Base-by-base conservation (phyloP, 2,329 filamentous ascomycete genomes). In the Cephalotrichum gorgonifer region DNA sequence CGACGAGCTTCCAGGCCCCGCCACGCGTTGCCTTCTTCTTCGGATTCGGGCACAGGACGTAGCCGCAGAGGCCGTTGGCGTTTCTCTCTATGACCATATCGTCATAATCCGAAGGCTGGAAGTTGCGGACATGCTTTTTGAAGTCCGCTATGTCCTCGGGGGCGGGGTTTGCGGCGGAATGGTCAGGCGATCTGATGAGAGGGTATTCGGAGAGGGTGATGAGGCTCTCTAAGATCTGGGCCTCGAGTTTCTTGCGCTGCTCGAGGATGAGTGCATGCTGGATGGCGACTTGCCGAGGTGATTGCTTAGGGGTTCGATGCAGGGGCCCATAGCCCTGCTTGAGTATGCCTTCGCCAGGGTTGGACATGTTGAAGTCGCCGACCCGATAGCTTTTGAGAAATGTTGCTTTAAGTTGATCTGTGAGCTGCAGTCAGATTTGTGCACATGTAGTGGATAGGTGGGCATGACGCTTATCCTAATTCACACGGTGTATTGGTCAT, bases 71-170 rank as follows among this genome's bases (percentile, higher is more conserved):
- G 41, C 76, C 79, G 57, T 87, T 83, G 55, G 88, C 85, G 63
- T 95, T 94, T 58, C 93, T 86, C 71, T 98, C 93, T 54, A 85
- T 78, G 52, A 96, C 82, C 45, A 97, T 72, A 54, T 87, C 85
- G 60, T 95, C 88, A 69, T 94, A 95, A 69, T 98, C 91, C 48
- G 78, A 75, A 1, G 90, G 88, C 62, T 91, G 87, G 66, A 96
- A 97, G 41, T 80, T 73, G 9, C 75, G 69, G 23, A 97, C 69
- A 31, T 79, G 75, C 3, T 71, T 60, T 57, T 83, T 81, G 67
- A 97, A 89, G 48, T 70, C 68, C 35, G 67, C 62, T 1, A 74
- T 74, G 61, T 95, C 88, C 28, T 74, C 62, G 1, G 74, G 59
- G 6, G 79, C 72, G 53, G 75, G 62, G 63, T 62, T 66, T 2